phyloP scores from a whole-genome alignment of 371 early-diverging fungal species.

The Actinomucor elegans region DNA sequence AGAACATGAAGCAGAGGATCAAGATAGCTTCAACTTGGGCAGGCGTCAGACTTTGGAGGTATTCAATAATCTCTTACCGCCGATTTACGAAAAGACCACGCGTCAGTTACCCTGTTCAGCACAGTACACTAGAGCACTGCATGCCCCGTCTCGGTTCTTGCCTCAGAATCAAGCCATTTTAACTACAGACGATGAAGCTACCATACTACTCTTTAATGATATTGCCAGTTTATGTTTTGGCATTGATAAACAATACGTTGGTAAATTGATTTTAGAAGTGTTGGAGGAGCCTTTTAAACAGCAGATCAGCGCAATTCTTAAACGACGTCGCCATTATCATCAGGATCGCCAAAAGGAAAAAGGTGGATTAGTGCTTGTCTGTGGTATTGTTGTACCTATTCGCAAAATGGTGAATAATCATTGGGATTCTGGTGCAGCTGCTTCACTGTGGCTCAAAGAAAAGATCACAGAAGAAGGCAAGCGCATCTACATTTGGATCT shows the following conservation, averaged over 20 bases:
- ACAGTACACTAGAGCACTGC: slow-evolving; percentile 24
- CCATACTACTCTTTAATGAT: slow-evolving; percentile 54
- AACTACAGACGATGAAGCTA: slow-evolving; percentile 45
- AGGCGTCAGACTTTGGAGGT: slow-evolving; percentile 23
- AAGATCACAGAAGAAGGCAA: slow-evolving; percentile 38
- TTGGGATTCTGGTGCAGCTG: slow-evolving; percentile 51
- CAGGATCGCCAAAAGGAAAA: not conserved
- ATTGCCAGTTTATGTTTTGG: slow-evolving; percentile 50
- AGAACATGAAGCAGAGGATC: not conserved
- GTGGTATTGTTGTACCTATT: slow-evolving; percentile 60
- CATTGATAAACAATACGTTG: slow-evolving; percentile 34
- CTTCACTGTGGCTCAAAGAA: slow-evolving; percentile 63
- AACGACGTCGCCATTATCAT: slow-evolving; percentile 1
- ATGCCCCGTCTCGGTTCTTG: slow-evolving; percentile 50
- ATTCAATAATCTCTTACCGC: slow-evolving; percentile 11
- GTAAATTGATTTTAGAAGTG: slow-evolving; percentile 14
- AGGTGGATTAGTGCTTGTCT: slow-evolving; percentile 46
- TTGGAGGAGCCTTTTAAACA: slow-evolving; percentile 16
- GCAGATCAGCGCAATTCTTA: slow-evolving; percentile 1
- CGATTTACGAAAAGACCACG: slow-evolving; percentile 22
- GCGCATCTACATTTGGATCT: slow-evolving; percentile 57
- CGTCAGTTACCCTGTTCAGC: no score
- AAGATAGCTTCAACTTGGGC: slow-evolving; percentile 9
- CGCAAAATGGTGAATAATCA: slow-evolving; percentile 46
- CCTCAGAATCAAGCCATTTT: slow-evolving; percentile 60